Base-by-base conservation (phyloP, 177 flowering plant genomes). In the Telopea speciosissima region DNA sequence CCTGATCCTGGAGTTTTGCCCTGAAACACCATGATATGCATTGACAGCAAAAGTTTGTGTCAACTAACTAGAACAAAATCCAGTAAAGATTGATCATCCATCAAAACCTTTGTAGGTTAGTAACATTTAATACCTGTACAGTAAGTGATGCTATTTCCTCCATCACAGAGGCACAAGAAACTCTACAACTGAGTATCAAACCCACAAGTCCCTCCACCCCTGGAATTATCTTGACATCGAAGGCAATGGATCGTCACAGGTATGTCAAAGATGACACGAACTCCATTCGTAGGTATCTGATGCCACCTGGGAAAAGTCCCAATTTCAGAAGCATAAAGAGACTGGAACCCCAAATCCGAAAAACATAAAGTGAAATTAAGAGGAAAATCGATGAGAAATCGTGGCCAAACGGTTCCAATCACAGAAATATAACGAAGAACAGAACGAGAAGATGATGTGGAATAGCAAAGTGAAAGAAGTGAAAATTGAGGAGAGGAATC, bases 151-250 rank as follows among this genome's bases (percentile, higher is more conserved):
- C 66, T 75, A 77, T 95, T 95, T 69, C 91, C 83, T 63, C 78
- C 68, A 8, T 75, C 77, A 67, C 99, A 95, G 2, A 95, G 76
- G 68, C 99, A 95, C 79, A 82, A 72, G 84, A 95, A 92, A 66
- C 72, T 78, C 82, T 82, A 86, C 0, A 87, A 80, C 31, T 60
- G 66, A 0, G 85, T 80, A 40, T 95, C 89, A 61, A 87, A 95
- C n/a, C 99, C 99, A 61, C 99, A 95, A 0, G 79, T 81, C 3
- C 99, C 99, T 10, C 89, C 92, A 8, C 98, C 98, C 70, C 78
- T 89, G 0, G 65, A 45, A 4, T 65, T 67, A 66, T 95, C 99
- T 74, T 89, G 90, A 64, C 99, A 95, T 76, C 76, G 83, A 28
- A 90, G 85, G 77, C 99, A 92, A 2, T 74, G 72, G 0, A 85